A percentile compares a stretch with the other conserved stretches of the same genome.
phyloP scores from a whole-genome alignment of 169 alveolate genomes.

The Eimeria tenella region DNA sequence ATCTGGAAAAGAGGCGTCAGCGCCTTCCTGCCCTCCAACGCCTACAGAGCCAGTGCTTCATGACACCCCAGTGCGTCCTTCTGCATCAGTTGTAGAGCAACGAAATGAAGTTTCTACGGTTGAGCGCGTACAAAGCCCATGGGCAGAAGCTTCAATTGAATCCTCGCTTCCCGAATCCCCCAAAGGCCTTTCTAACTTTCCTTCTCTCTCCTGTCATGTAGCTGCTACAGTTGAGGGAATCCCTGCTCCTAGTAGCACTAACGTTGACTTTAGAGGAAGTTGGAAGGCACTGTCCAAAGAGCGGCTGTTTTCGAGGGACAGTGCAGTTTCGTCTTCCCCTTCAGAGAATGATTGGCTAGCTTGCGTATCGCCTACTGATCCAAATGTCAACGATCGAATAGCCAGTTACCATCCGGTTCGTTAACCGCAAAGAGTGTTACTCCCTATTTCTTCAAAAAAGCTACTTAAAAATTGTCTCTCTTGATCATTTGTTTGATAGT shows the following conservation, averaged over 20 bases:
- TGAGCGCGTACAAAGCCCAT: constrained; percentile 25
- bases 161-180: constrained; percentile 65
- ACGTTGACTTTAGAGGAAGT: neutral
- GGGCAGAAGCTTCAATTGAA: constrained; percentile 61
- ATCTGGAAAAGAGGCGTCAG: too few species aligned
- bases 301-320: neutral
- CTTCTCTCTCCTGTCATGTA: constrained; percentile 53
- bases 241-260: neutral
- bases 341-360: constrained; percentile 64
- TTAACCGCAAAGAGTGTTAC: too few species aligned
- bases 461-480: too few species aligned
- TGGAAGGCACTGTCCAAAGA: neutral
- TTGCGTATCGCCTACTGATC: constrained; percentile 49
- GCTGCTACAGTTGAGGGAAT: constrained; percentile 50
- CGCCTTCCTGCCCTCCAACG: too few species aligned
- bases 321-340: constrained; percentile 24
- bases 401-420: neutral
- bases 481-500: too few species aligned
- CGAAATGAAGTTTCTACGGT: neutral
- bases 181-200: constrained; percentile 40
- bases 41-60: too few species aligned
- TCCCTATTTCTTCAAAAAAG: too few species aligned
- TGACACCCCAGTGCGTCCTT: neutral
- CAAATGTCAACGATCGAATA: neutral
- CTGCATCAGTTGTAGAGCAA: neutral